Percentiles rank a stretch among this genome's conserved stretches.
Conservation (phyloP, 2,329 filamentous ascomycete genomes). For the Cladosporium sp. region DNA sequence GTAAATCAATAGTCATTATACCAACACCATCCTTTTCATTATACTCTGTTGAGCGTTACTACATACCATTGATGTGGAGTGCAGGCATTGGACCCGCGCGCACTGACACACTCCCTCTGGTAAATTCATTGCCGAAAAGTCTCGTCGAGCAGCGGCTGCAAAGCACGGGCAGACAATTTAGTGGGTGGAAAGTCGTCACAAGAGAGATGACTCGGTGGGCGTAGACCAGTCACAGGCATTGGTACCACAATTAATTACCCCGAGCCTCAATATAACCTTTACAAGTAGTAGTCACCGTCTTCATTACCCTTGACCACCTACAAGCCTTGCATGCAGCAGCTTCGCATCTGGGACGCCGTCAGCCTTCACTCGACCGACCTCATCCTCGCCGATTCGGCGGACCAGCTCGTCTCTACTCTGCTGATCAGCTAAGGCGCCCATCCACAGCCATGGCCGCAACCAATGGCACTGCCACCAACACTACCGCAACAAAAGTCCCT, state of each 20-base stretch:
- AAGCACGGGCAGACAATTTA: slow-evolving; percentile 8
- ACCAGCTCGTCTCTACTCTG: slow-evolving; percentile 31
- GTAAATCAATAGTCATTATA: not conserved
- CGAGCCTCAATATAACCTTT: slow-evolving; percentile 7
- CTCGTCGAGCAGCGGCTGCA: not conserved
- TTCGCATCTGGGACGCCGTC: slow-evolving; percentile 35
- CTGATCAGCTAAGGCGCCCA: slow-evolving; percentile 31
- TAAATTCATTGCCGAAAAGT: slow-evolving; percentile 17
- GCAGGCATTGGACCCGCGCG: not conserved
- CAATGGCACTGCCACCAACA: slow-evolving; percentile 29
- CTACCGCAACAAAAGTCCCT: slow-evolving; percentile 63
- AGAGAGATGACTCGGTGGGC: slow-evolving; percentile 14
- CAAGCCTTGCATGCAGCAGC: slow-evolving; percentile 33
- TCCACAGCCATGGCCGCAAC: slow-evolving; percentile 24
- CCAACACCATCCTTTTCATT: not conserved
- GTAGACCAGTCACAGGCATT: not conserved
- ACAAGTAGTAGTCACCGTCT: slow-evolving; percentile 1
- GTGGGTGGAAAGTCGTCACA: slow-evolving; percentile 14
- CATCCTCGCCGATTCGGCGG: slow-evolving; percentile 31
- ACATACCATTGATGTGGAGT: not conserved
- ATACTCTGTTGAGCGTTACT: not conserved
- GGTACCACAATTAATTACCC: slow-evolving; percentile 14
- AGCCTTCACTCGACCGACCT: slow-evolving; percentile 32
- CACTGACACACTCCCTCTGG: slow-evolving; percentile 1
- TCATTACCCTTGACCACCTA: not conserved